These are phyloP conservation scores for Trichoderma endophyticum DNA, from an alignment of 2,329 filamentous ascomycete genomes.

Conservation along the genomic window DNA sequence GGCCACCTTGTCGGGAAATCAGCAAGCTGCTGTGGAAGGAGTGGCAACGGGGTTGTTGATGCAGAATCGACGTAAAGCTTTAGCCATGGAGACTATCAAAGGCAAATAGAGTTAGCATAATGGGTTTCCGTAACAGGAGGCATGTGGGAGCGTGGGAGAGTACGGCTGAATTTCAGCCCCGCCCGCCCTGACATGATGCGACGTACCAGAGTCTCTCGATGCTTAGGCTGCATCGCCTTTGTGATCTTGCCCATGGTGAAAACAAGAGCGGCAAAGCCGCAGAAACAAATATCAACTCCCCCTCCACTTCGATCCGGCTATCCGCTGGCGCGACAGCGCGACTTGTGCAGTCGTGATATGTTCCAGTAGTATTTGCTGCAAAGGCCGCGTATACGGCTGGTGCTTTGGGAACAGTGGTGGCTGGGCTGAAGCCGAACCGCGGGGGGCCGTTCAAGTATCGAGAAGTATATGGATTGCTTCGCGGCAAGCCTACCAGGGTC, in stretches of 20 bases:
- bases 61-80: slow-evolving; percentile 73
- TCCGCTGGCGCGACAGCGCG: slow-evolving; percentile 42
- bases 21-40: slow-evolving; percentile 72
- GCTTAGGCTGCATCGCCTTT: slow-evolving; percentile 64
- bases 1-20: slow-evolving; percentile 89
- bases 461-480: neutral
- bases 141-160: neutral
- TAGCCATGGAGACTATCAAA: slow-evolving; percentile 75
- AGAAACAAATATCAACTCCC: slow-evolving; percentile 46
- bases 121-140: neutral
- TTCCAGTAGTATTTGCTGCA: neutral
- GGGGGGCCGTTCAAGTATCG: neutral
- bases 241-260: slow-evolving; percentile 66
- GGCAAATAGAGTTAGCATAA: neutral
- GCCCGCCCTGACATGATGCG: neutral
- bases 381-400: neutral
- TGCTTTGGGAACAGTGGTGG: slow-evolving; percentile 2
- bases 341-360: slow-evolving; percentile 30
- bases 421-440: slow-evolving; percentile 10
- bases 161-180: neutral
- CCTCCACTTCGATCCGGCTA: slow-evolving; percentile 52
- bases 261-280: slow-evolving; percentile 58
- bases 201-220: slow-evolving; percentile 63
- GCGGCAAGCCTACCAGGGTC: neutral
- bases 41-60: slow-evolving; percentile 65